phyloP scores from a whole-genome alignment of 2,329 filamentous ascomycete species.

The Neonectria magnoliae region DNA sequence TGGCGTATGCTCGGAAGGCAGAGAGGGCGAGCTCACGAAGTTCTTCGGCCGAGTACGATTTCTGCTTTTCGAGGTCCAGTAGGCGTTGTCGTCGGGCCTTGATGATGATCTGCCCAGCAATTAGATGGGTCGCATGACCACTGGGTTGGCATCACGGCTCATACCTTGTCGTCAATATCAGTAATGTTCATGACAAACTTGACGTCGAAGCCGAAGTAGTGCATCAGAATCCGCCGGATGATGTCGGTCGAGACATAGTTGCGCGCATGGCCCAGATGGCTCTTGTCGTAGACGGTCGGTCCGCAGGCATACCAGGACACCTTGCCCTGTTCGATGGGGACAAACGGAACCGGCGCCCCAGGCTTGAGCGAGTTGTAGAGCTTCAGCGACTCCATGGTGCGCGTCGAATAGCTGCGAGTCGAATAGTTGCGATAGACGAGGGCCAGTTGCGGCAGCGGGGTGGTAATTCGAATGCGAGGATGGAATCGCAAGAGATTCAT shows the following conservation, averaged over 20 bases:
- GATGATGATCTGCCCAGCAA: constrained; percentile 61
- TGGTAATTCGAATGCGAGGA: constrained; percentile 41
- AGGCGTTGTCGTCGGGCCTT: constrained; percentile 80
- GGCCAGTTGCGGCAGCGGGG: constrained; percentile 36
- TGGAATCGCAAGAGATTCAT: constrained; percentile 50
- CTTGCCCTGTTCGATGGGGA: constrained; percentile 75
- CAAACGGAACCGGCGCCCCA: constrained; percentile 76
- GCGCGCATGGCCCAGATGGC: constrained; percentile 83
- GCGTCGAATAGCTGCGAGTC: constrained; percentile 44
- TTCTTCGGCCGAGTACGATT: constrained; percentile 62
- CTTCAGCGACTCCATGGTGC: constrained; percentile 68
- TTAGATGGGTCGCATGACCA: constrained; percentile 26
- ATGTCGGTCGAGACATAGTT: constrained; percentile 95
- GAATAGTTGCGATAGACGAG: constrained; percentile 49
- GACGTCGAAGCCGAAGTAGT: constrained; percentile 86
- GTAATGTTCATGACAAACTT: constrained; percentile 95
- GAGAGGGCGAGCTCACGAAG: constrained; percentile 58
- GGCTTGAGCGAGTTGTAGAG: constrained; percentile 84
- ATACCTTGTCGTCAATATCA: constrained; percentile 80
- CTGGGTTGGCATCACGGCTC: constrained; percentile 14
- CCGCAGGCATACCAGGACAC: constrained; percentile 92
- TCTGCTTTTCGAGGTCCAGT: constrained; percentile 81
- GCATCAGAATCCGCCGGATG: constrained; percentile 80
- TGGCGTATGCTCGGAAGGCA: constrained; percentile 66
- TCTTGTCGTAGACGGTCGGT: constrained; percentile 85